Conservation (phyloP, 495 filamentous ascomycete genomes). For the Cercophora samala region DNA sequence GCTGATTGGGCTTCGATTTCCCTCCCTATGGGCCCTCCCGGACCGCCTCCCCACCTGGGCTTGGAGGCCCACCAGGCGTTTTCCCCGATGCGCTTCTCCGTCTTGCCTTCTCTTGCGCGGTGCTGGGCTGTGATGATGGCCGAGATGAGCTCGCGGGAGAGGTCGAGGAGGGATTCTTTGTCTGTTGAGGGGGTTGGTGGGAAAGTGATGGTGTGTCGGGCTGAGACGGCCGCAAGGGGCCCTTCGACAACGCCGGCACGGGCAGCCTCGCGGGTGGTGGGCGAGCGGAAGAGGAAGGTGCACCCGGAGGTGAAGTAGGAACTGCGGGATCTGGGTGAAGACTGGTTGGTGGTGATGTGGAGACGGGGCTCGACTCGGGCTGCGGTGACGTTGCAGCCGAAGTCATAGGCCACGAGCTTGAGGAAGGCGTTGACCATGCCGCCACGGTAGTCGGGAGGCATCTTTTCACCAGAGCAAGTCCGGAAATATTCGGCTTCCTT, state of each 20-base stretch:
- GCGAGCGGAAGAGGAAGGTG: constrained; percentile 62
- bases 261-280: constrained; percentile 63
- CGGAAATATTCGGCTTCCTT: constrained; percentile 39
- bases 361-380: constrained; percentile 63
- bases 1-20: constrained; percentile 47
- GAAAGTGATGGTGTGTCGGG: constrained; percentile 51
- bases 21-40: constrained; percentile 58
- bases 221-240: constrained; percentile 64
- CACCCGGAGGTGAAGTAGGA: constrained; percentile 53
- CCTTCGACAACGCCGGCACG: constrained; percentile 73
- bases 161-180: constrained; percentile 58
- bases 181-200: constrained; percentile 24
- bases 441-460: constrained; percentile 73
- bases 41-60: constrained; percentile 73
- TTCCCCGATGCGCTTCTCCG: constrained; percentile 65
- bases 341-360: constrained; percentile 52
- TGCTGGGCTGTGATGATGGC: constrained; percentile 80
- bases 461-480: constrained; percentile 60
- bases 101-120: constrained; percentile 65
- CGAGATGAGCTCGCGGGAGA: constrained; percentile 69
- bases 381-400: constrained; percentile 66
- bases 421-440: constrained; percentile 68
- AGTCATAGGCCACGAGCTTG: constrained; percentile 76
- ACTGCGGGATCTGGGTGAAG: constrained; percentile 41
- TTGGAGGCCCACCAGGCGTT: constrained; percentile 76